Evolutionary conservation across 164 flowering plant genomes (phyloP), one percentile per base, ranked within the genome.

Genomic region (Annona cherimola): DNA sequence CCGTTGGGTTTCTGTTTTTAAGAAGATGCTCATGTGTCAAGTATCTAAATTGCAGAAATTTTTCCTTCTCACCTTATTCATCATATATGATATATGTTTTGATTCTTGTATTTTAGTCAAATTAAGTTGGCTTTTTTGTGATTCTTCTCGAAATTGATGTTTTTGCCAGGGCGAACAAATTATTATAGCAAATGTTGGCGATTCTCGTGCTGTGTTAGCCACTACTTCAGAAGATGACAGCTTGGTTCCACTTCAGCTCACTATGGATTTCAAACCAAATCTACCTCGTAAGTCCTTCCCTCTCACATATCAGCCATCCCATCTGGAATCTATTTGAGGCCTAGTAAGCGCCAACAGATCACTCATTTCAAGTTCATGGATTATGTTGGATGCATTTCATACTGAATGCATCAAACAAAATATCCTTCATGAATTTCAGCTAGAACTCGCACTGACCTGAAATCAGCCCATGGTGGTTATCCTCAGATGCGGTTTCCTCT

Each of bases 181-280:
- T 45, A 26, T 84, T 26, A 69, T 93, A 61, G 95, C 97, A 42
- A 93, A 91, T 73, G 90, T 93, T 45, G 98, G 98, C 3, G 98
- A 93, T 71, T 93, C 98, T 19, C 90, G 98, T 18, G 98, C 98
- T 61, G 97, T 93, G 44, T 75, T 93, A 60, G 98, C 85, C 19
- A 88, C 92, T 12, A 81, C 84, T 60, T 86, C 89, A 63, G 93
- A 89, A 44, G 98, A 88, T 77, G 98, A 94, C 67, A 85, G 76
- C 76, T 79, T 93, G 80, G 83, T 78, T 3, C 75, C 97, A 14
- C 84, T 84, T 75, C 97, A 91, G 79, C 93, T 93, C 1, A 89
- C 98, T 1, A 72, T 83, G 9, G 98, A 93, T 76, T 86, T 86
- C 79, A 94, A 94, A 71, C 98, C 98, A 45, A 85, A 86, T 82